These are phyloP conservation scores for Tricholoma saponaceum DNA, from an alignment of 768 basidiomycete genomes.

Conservation along the genomic window DNA sequence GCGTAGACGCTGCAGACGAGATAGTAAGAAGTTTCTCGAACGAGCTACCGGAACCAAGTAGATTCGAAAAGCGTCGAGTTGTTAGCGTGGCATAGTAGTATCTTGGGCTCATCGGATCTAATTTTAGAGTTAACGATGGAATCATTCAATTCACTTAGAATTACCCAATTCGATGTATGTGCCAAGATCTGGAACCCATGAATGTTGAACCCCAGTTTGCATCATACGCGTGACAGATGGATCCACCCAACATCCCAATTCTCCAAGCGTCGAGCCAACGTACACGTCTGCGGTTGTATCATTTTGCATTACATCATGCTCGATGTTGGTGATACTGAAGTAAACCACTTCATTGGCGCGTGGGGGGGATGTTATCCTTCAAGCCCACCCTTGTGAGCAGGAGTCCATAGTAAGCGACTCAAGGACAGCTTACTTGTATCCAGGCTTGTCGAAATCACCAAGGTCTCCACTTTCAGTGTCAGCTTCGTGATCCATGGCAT, in stretches of 20 bases:
- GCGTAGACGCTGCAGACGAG: conserved; percentile 53
- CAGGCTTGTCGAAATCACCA: conserved; percentile 17
- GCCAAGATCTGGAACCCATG: conserved; percentile 49
- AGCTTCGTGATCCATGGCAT: conserved; percentile 26
- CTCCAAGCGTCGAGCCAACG: conserved; percentile 54
- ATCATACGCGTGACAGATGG: conserved; percentile 66
- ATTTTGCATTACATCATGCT: conserved; percentile 51
- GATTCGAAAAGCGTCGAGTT: conserved; percentile 16
- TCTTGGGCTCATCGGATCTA: conserved; percentile 19
- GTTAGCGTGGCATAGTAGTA: conserved; percentile 21
- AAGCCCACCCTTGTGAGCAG: neutral
- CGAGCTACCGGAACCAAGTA: conserved; percentile 30
- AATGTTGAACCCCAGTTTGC: conserved; percentile 75
- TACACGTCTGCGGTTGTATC: conserved; percentile 38
- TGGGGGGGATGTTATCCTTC: conserved; percentile 9
- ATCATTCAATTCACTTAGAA: conserved; percentile 8
- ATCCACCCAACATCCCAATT: conserved; percentile 87
- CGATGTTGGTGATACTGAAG: conserved; percentile 77
- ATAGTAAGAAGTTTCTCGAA: conserved; percentile 52
- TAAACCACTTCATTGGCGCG: conserved; percentile 52
- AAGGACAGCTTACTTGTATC: conserved; percentile 17
- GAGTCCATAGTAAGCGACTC: neutral
- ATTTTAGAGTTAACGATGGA: neutral
- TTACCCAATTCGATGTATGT: conserved; percentile 50
- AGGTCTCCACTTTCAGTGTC: conserved; percentile 18